Percentiles rank a stretch among this genome's conserved stretches.
These are phyloP conservation scores for Kluyveromyces sp. DNA, from an alignment of 1,139 yeast genomes.

Conservation along the genomic window DNA sequence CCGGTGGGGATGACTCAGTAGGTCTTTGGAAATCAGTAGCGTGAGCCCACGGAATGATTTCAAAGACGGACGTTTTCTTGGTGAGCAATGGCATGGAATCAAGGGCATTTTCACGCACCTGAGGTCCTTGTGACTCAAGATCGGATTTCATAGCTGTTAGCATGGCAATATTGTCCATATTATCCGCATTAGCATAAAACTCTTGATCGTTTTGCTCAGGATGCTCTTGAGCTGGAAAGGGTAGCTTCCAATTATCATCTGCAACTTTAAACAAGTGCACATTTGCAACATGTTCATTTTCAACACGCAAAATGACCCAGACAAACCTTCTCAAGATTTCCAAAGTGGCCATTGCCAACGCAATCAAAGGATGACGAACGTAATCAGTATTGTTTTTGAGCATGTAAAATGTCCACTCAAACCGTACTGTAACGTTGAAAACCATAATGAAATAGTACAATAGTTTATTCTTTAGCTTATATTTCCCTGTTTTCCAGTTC, in stretches of 20 bases:
- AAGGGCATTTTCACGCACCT: neutral
- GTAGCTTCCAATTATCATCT: conserved; percentile 49
- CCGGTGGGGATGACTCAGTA: conserved; percentile 18
- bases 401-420: conserved; percentile 84
- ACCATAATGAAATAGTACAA: conserved; percentile 71
- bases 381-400: conserved; percentile 35
- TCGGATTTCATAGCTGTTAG: conserved; percentile 3
- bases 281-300: conserved; percentile 90
- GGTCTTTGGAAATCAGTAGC: conserved; percentile 80
- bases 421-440: conserved; percentile 64
- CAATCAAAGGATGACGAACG: conserved; percentile 42
- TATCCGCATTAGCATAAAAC: neutral
- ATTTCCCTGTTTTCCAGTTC: conserved; percentile 31
- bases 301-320: conserved; percentile 90
- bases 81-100: conserved; percentile 18
- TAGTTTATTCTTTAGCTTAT: conserved; percentile 42
- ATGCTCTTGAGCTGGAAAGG: conserved; percentile 46
- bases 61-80: conserved; percentile 35
- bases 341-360: conserved; percentile 74
- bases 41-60: conserved; percentile 67
- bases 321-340: conserved; percentile 76
- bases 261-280: conserved; percentile 80
- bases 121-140: conserved; percentile 2
- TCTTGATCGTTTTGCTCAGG: neutral
- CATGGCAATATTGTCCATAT: conserved; percentile 6